A percentile compares a stretch with the other conserved stretches of the same genome.
Conservation (phyloP, 257 asterid genomes). For the Solanum paucissectum region DNA sequence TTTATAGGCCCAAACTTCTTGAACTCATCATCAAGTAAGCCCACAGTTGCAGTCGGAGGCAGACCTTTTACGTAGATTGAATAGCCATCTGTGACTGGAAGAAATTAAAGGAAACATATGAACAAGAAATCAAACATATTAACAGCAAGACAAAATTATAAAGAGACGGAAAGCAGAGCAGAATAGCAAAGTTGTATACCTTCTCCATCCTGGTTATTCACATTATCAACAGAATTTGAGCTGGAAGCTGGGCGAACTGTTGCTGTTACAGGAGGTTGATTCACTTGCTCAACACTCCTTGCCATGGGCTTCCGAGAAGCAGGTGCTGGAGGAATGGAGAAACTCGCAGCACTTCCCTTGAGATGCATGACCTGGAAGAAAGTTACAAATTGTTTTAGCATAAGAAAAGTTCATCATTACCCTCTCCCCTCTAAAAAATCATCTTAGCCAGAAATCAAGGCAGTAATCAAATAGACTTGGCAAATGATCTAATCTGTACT, state of each 20-base stretch:
- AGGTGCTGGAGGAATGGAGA: slow-evolving; percentile 47
- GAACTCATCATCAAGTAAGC: slow-evolving; percentile 44
- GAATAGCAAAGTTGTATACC: slow-evolving; percentile 19
- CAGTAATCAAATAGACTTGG: not conserved
- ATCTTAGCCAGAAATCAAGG: not conserved
- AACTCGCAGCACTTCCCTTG: slow-evolving; percentile 42
- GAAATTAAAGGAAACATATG: not conserved
- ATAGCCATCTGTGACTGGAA: slow-evolving; percentile 39
- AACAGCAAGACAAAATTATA: not conserved
- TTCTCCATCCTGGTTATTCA: slow-evolving; percentile 68
- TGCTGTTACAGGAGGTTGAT: slow-evolving; percentile 24
- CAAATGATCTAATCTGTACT: not conserved
- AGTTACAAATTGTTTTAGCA: not conserved
- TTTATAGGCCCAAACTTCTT: slow-evolving; percentile 60
- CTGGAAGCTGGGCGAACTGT: slow-evolving; percentile 28
- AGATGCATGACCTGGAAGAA: slow-evolving; percentile 75
- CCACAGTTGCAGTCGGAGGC: slow-evolving; percentile 46
- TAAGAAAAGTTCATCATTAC: not conserved
- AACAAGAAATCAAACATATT: not conserved
- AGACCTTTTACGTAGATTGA: slow-evolving; percentile 58
- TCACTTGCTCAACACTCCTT: slow-evolving; percentile 35
- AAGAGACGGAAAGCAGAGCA: not conserved
- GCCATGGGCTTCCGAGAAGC: slow-evolving; percentile 32
- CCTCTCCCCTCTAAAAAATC: not conserved
- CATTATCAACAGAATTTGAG: slow-evolving; percentile 42